Evolutionary conservation across 495 filamentous ascomycete genomes (phyloP), one percentile per base, ranked within the genome.

Genomic region (Parathielavia appendiculata): DNA sequence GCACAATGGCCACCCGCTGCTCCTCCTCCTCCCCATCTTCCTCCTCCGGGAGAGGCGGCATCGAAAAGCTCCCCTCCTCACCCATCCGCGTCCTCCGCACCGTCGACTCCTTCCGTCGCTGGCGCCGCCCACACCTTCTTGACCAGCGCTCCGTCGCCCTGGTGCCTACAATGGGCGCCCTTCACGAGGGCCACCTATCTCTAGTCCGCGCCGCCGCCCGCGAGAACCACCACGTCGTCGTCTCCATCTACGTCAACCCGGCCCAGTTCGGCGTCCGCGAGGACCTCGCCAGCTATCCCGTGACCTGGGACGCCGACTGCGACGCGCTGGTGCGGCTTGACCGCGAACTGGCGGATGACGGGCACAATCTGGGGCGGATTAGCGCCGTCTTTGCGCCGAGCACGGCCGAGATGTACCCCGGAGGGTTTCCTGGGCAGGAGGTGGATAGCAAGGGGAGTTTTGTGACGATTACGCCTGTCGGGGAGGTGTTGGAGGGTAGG

Each of bases 91-190:
- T 95, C 64, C 85, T 93, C 72, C 86, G 85, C 59, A 83, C 87
- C 63, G 82, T 92, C 57, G 72, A 85, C 19, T 73, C 78, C 2
- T 78, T 97, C 38, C 90, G 91, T 48, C 69, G 81, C 64, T 83
- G 86, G 73, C 88, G 92, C 16, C 81, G 80, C 1, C 75, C 83
- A 32, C 81, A 92, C 34, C 75, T 86, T 44, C 76, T 85, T 51
- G 78, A 84, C 61, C 79, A 85, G 66, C 83, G 86, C 35, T 85
- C 85, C 17, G 84, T 98, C 49, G 91, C 88, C 45, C 82, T 98
- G 11, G 90, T 98, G 9, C 93, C 93, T 0, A 98, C 93, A 11
- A 97, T 98, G 92, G 93, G 93, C 40, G 93, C 93, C 16, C 81
- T 98, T 0, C 93, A 98, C 71, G 81, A 87, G 57, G 93, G 93